Conservation (phyloP, 805 yeast genomes). For the Lipomyces anomalus region DNA sequence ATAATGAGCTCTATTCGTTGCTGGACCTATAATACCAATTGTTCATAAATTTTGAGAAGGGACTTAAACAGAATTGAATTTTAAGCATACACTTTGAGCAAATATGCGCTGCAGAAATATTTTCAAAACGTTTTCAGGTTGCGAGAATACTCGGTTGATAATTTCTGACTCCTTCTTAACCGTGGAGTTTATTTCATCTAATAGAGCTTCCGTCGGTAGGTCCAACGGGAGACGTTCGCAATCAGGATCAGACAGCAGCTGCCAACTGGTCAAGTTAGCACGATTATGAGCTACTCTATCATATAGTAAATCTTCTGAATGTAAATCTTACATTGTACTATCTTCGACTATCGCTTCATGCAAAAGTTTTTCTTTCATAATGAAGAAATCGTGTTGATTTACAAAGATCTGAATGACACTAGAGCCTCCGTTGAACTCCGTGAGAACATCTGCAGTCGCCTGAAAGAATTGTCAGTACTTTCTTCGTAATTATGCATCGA, state of each 20-base stretch:
- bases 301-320: no score
- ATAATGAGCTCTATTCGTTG: slow-evolving; percentile 47
- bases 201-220: slow-evolving; percentile 45
- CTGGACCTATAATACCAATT: slow-evolving; percentile 29
- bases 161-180: slow-evolving; percentile 68
- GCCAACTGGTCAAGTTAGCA: slow-evolving; percentile 42
- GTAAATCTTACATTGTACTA: slow-evolving; percentile 25
- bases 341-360: slow-evolving; percentile 31
- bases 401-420: slow-evolving; percentile 79
- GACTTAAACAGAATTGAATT: slow-evolving; percentile 33
- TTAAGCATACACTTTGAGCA: slow-evolving; percentile 60
- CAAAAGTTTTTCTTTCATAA: slow-evolving; percentile 42
- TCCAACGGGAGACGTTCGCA: slow-evolving; percentile 46
- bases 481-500: slow-evolving; percentile 21
- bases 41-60: neutral
- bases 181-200: slow-evolving; percentile 53
- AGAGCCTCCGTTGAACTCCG: slow-evolving; percentile 78
- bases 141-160: slow-evolving; percentile 63
- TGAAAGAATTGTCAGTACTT: neutral
- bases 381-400: slow-evolving; percentile 68
- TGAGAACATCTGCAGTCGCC: slow-evolving; percentile 54
- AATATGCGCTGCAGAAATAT: slow-evolving; percentile 69
- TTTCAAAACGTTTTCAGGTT: slow-evolving; percentile 61
- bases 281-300: neutral
- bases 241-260: slow-evolving; percentile 53